Evolutionary conservation across 1,284 basidiomycete genomes (phyloP).

Genomic region (Agaricales sp.): DNA sequence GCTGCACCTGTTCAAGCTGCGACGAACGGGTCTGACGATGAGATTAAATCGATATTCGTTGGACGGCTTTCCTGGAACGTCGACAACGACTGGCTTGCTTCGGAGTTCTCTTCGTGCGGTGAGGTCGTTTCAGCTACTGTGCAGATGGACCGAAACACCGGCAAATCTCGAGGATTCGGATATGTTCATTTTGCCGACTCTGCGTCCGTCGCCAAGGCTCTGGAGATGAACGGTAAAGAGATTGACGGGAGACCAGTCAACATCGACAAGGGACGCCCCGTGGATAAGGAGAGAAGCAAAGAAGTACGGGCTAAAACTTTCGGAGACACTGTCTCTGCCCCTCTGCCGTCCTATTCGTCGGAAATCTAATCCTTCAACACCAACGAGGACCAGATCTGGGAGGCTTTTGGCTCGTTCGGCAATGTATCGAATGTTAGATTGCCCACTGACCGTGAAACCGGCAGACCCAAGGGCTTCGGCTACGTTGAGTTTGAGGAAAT

Average conservation of each 20-base stretch:
- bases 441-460: constrained; percentile 90
- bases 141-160: constrained; percentile 84
- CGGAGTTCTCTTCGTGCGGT: constrained; percentile 86
- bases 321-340: constrained; percentile 54
- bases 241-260: constrained; percentile 89
- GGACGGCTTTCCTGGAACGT: constrained; percentile 95
- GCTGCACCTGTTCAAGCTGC: constrained; percentile 32
- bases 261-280: constrained; percentile 70
- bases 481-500: constrained; percentile 91
- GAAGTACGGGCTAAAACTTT: constrained; percentile 75
- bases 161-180: constrained; percentile 87
- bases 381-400: constrained; percentile 85
- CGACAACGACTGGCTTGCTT: constrained; percentile 91
- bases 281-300: constrained; percentile 39
- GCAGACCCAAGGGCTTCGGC: constrained; percentile 90
- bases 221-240: constrained; percentile 72
- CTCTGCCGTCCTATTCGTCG: constrained; percentile 91
- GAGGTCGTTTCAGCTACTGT: constrained; percentile 84
- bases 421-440: constrained; percentile 87
- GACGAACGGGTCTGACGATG: constrained; percentile 35
- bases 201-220: constrained; percentile 69
- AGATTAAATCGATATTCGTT: constrained; percentile 79
- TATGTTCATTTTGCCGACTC: constrained; percentile 88
- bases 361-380: constrained; percentile 81
- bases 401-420: constrained; percentile 85